Conservation (phyloP, 2,329 filamentous ascomycete species). For the Aschersonia sp. region DNA sequence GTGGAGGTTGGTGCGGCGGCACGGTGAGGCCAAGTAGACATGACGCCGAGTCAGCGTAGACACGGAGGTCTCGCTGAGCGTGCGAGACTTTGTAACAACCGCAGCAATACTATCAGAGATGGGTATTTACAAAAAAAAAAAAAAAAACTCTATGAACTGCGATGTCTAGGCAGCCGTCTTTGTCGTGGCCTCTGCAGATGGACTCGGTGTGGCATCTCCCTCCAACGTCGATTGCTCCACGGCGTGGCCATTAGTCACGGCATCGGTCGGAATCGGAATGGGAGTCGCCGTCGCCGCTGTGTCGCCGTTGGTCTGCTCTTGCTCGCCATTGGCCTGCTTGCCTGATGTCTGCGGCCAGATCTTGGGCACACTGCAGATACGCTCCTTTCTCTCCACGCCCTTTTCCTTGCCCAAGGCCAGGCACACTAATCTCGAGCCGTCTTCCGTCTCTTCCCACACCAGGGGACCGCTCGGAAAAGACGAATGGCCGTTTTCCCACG, state of each 20-base stretch:
- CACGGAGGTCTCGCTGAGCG: too few species aligned
- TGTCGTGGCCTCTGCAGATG: neutral
- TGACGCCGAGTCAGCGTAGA: too few species aligned
- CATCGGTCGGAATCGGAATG: neutral
- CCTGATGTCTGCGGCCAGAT: slow-evolving; percentile 12
- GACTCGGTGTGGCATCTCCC: neutral
- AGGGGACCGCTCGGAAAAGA: slow-evolving; percentile 42
- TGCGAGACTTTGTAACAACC: too few species aligned
- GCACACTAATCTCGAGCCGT: slow-evolving; percentile 33
- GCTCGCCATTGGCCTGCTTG: slow-evolving; percentile 3
- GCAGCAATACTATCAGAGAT: neutral
- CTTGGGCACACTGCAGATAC: slow-evolving; percentile 36
- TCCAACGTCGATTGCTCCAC: neutral
- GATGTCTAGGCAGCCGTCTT: neutral
- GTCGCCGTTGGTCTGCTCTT: neutral
- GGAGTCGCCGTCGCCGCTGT: too few species aligned
- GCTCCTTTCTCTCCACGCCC: slow-evolving; percentile 28
- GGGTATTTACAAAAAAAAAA: neutral
- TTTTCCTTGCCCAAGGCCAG: slow-evolving; percentile 34
- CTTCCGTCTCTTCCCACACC: slow-evolving; percentile 36
- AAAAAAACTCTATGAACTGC: too few species aligned
- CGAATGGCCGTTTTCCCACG: slow-evolving; percentile 37
- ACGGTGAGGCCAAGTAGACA: too few species aligned
- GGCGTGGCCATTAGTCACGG: neutral
- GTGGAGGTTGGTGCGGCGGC: too few species aligned